Percentiles rank a stretch among this genome's conserved stretches.
phyloP scores from a whole-genome alignment of 2,329 filamentous ascomycete species.

The Cordyceps javanica region DNA sequence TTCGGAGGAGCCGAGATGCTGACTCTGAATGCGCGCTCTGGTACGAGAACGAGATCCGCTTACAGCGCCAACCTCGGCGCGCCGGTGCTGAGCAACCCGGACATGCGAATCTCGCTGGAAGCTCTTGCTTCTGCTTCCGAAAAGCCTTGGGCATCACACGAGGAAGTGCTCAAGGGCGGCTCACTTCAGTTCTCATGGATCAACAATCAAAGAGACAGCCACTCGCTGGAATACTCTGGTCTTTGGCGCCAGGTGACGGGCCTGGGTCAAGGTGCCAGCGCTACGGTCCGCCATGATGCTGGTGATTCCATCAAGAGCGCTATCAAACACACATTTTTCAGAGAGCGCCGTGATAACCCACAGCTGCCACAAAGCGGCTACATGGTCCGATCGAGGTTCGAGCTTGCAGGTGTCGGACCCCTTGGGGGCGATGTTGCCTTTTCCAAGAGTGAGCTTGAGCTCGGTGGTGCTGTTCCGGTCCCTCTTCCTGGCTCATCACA shows the following conservation, averaged over 20 bases:
- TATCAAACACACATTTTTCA: slow-evolving; percentile 71
- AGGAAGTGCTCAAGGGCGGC: slow-evolving; percentile 77
- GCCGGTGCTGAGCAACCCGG: slow-evolving; percentile 77
- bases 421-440: slow-evolving; percentile 89
- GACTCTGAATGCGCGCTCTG: slow-evolving; percentile 78
- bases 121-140: slow-evolving; percentile 76
- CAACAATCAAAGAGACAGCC: slow-evolving; percentile 56
- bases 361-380: slow-evolving; percentile 80
- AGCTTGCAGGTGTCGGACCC: slow-evolving; percentile 81
- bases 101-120: slow-evolving; percentile 72
- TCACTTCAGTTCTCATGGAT: slow-evolving; percentile 72
- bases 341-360: slow-evolving; percentile 77
- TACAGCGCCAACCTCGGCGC: slow-evolving; percentile 83
- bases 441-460: slow-evolving; percentile 83
- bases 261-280: slow-evolving; percentile 67
- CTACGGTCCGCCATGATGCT: slow-evolving; percentile 75
- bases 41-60: slow-evolving; percentile 83
- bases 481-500: slow-evolving; percentile 62
- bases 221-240: slow-evolving; percentile 74
- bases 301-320: slow-evolving; percentile 89
- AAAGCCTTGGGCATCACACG: slow-evolving; percentile 90
- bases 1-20: slow-evolving; percentile 91
- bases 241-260: slow-evolving; percentile 86
- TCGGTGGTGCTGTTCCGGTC: slow-evolving; percentile 69
- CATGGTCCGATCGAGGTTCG: slow-evolving; percentile 68